Percentiles rank a stretch among this genome's conserved stretches.
These are phyloP conservation scores for Saturnispora serradocipensis DNA, from an alignment of 805 yeast genomes.

Conservation along the genomic window DNA sequence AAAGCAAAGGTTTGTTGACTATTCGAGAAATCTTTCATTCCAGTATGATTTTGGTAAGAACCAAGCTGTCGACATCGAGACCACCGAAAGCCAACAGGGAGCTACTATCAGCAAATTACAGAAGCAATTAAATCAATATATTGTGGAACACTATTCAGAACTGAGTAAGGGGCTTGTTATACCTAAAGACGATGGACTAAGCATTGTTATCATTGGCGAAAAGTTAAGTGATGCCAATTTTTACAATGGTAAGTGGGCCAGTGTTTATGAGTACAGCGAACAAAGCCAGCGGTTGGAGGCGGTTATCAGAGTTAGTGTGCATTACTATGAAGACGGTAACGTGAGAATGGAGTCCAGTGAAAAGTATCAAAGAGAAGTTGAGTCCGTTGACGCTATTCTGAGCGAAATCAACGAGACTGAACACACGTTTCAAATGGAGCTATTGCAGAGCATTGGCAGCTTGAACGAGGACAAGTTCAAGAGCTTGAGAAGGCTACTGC, in stretches of 20 bases:
- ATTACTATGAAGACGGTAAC: constrained; percentile 94
- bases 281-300: constrained; percentile 37
- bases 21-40: constrained; percentile 37
- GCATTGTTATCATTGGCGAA: constrained; percentile 58
- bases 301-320: constrained; percentile 59
- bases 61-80: constrained; percentile 45
- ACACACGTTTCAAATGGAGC: constrained; percentile 44
- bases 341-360: constrained; percentile 59
- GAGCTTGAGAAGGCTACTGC: constrained; percentile 79
- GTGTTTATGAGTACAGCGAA: constrained; percentile 43
- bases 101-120: constrained; percentile 12
- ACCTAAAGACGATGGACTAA: constrained; percentile 31
- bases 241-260: constrained; percentile 86
- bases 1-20: constrained; percentile 50
- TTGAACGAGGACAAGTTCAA: constrained; percentile 80
- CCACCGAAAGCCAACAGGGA: constrained; percentile 8
- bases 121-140: constrained; percentile 38
- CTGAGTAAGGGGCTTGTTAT: constrained; percentile 36
- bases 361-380: constrained; percentile 18
- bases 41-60: constrained; percentile 48
- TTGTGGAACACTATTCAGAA: constrained; percentile 59
- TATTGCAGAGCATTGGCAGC: constrained; percentile 55
- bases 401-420: constrained; percentile 49
- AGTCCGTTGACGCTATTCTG: constrained; percentile 23
- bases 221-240: constrained; percentile 66